Conservation (phyloP, 192 early-diverging fungal genomes). For the Backusella tuberculispora region DNA sequence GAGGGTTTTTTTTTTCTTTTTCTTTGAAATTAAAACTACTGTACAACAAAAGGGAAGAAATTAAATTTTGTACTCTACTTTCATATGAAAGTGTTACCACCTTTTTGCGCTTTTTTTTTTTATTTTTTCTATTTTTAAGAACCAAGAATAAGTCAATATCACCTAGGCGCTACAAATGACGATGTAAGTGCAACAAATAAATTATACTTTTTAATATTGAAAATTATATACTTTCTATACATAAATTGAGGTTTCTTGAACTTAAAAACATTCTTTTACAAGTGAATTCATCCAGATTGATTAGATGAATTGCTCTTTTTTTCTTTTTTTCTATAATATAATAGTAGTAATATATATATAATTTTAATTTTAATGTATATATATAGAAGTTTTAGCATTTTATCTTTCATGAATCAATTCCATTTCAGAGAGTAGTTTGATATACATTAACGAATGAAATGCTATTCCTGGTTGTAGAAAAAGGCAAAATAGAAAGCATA, state of each 20-base stretch:
- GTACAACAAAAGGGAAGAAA: not conserved
- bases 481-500: not conserved
- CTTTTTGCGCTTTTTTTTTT: not conserved
- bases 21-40: not conserved
- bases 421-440: not conserved
- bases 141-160: not conserved
- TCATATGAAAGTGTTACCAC: not conserved
- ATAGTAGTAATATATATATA: too few species aligned
- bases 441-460: not conserved
- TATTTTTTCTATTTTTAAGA: not conserved
- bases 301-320: too few species aligned
- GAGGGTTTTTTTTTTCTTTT: not conserved
- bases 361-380: too few species aligned
- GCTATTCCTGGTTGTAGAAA: not conserved
- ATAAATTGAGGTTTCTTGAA: too few species aligned
- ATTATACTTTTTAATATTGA: too few species aligned
- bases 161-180: not conserved
- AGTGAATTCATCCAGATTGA: too few species aligned
- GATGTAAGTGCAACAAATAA: too few species aligned
- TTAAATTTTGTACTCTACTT: not conserved
- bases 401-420: not conserved
- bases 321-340: too few species aligned
- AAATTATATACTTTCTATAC: too few species aligned
- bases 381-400: too few species aligned
- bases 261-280: too few species aligned